Percentiles rank a stretch among this genome's conserved stretches.
Evolutionary conservation across 2,329 filamentous ascomycete species (phyloP).

Genomic region (Coniochaeta sp.): DNA sequence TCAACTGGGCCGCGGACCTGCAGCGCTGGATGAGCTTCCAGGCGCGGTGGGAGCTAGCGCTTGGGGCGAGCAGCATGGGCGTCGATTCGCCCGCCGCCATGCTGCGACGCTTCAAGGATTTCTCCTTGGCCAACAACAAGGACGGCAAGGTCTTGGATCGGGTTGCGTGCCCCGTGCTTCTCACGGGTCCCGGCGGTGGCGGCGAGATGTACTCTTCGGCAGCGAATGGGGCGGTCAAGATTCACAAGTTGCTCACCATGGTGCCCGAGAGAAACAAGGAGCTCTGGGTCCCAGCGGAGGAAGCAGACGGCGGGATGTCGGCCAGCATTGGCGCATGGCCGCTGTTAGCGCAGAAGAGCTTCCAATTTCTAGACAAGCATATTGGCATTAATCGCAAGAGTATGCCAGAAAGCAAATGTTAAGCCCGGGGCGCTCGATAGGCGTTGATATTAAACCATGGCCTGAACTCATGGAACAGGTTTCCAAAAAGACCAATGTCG

Average conservation of each 20-base stretch:
- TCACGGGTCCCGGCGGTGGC: conserved; percentile 2
- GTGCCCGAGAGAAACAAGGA: conserved; percentile 2
- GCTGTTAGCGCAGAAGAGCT: conserved; percentile 4
- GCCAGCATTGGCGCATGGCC: conserved; percentile 4
- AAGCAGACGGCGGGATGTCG: conserved; percentile 2
- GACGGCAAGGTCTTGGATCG: neutral
- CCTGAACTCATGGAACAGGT: neutral
- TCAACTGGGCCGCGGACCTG: conserved; percentile 15
- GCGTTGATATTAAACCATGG: neutral
- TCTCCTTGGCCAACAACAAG: neutral
- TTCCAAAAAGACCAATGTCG: too few species aligned
- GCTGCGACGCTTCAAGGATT: neutral
- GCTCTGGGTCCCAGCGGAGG: conserved; percentile 3
- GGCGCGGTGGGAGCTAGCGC: conserved; percentile 8
- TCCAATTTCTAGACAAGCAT: conserved; percentile 5
- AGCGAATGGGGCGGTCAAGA: neutral
- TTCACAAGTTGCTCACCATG: conserved; percentile 2
- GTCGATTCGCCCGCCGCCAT: neutral
- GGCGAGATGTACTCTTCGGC: conserved; percentile 1
- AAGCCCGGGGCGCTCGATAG: neutral
- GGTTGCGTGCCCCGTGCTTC: conserved; percentile 4
- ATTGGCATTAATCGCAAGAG: conserved; percentile 1
- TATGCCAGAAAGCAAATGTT: neutral
- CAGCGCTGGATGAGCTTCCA: conserved; percentile 6
- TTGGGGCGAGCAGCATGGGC: conserved; percentile 1